These are phyloP conservation scores for Chondrus crispus DNA, from an alignment of 23 red algal genomes.

Conservation along the genomic window DNA sequence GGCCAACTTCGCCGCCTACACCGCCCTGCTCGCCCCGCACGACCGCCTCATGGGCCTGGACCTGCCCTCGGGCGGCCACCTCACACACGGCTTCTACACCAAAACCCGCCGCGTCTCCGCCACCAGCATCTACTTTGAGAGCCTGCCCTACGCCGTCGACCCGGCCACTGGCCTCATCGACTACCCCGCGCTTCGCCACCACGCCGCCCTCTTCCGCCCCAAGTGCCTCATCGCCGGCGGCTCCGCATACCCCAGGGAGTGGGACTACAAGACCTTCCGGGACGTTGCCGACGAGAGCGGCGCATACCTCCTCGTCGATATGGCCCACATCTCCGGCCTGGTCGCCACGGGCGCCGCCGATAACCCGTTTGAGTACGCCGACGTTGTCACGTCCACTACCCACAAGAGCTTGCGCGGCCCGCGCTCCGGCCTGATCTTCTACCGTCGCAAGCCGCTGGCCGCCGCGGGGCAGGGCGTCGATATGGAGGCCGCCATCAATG, in stretches of 20 bases:
- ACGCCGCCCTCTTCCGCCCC: conserved; percentile 71
- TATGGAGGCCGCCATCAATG: conserved; percentile 62
- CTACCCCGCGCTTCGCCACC: conserved; percentile 74
- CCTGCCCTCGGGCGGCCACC: conserved; percentile 88
- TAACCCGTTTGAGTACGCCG: conserved; percentile 82
- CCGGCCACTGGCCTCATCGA: conserved; percentile 85
- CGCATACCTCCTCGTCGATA: conserved; percentile 89
- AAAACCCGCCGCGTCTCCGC: conserved; percentile 85
- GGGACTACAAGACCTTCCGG: conserved; percentile 89
- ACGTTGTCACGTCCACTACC: conserved; percentile 94
- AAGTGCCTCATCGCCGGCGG: conserved; percentile 87
- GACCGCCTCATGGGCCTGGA: conserved; percentile 98
- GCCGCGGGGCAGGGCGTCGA: conserved; percentile 24
- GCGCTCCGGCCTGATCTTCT: conserved; percentile 90
- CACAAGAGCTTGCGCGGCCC: conserved; percentile 98
- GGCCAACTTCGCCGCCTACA: conserved; percentile 98
- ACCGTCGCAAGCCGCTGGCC: conserved; percentile 60
- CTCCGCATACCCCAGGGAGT: conserved; percentile 91
- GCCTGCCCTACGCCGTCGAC: conserved; percentile 92
- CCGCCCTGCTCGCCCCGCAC: conserved; percentile 81
- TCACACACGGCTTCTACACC: conserved; percentile 98
- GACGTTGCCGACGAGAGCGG: conserved; percentile 77
- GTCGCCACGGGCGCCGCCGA: conserved; percentile 73
- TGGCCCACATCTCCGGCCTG: conserved; percentile 97
- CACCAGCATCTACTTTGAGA: conserved; percentile 98